phyloP scores from a whole-genome alignment of 805 yeast species.

The Saturnispora dispora region DNA sequence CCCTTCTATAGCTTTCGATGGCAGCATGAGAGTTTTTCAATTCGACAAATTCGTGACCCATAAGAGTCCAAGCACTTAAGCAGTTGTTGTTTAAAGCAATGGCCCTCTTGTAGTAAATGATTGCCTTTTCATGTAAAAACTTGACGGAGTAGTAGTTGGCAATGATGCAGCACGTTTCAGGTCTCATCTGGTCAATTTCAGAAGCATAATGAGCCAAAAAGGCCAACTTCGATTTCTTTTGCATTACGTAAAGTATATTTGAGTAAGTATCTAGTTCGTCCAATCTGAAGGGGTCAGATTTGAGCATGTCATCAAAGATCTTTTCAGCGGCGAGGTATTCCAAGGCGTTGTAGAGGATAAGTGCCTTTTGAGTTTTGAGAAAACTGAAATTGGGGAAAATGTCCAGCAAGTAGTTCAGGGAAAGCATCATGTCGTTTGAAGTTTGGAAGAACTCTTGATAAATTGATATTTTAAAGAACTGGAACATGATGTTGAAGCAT shows the following conservation, averaged over 20 bases:
- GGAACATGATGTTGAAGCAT: conserved; percentile 24
- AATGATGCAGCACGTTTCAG: conserved; percentile 89
- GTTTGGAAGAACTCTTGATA: conserved; percentile 76
- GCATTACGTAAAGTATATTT: conserved; percentile 92
- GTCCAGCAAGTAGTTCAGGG: conserved; percentile 38
- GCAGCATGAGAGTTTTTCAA: conserved; percentile 96
- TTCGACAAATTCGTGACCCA: conserved; percentile 99
- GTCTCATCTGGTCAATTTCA: conserved; percentile 74
- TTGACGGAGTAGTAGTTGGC: conserved; percentile 90
- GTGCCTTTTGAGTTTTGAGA: conserved; percentile 72
- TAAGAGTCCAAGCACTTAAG: conserved; percentile 89
- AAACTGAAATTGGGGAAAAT: conserved; percentile 68
- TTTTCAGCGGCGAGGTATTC: conserved; percentile 76
- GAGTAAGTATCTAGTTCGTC: conserved; percentile 92
- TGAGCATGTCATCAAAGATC: conserved; percentile 65
- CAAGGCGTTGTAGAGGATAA: conserved; percentile 72
- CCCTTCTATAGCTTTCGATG: conserved; percentile 87
- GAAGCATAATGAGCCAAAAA: conserved; percentile 80
- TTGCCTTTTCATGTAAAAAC: conserved; percentile 91
- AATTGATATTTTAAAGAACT: conserved; percentile 55
- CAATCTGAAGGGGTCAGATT: conserved; percentile 71
- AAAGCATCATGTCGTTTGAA: conserved; percentile 40
- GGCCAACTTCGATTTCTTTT: conserved; percentile 74
- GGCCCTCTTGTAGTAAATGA: conserved; percentile 87
- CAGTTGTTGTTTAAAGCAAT: conserved; percentile 70